Base-by-base conservation (phyloP, 164 flowering plant species). In the Warburgia ugandensis region DNA sequence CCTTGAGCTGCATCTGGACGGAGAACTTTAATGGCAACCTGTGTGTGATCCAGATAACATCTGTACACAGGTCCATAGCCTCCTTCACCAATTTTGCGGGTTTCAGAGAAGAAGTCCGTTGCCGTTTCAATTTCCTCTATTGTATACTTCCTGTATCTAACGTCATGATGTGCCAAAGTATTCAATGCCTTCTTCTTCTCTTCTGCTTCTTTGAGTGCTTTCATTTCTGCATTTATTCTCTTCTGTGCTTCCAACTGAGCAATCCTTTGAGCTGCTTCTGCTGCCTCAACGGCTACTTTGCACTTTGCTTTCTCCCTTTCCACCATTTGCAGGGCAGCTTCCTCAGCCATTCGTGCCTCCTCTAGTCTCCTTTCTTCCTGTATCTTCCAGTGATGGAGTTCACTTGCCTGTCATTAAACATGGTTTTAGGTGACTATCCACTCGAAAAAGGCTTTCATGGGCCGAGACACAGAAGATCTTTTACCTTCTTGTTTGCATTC, bases 1-100 rank as follows among this genome's bases (percentile, higher is more conserved):
- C 94, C 94, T 50, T 81, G 88, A 39, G 94, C 84, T 13, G 88
- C 86, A 62, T 79, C 94, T 9, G 94, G 86, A 16, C 84, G 79
- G 12, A 84, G 71, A 50, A 79, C 86, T 54, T 84, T 84, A 11
- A 84, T 50, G 48, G 94, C 94, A 13, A 74, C 88, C 21, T 66
- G 71, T 14, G 94, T 84, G 49, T 81, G 88, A 60, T 84, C 94
- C 32, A 84, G 60, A 54, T 59, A 38, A 56, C 82, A 66, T 61
- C 58, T 74, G 62, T 66, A 84, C 5, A 84, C 88, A 0, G 94
- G 86, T 23, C 88, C 94, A 52, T 84, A 84, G 16, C 88, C 94
- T 1, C 94, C 94, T 73, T 81, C 88, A 19, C 94, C 94, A 40
- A 84, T 81, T 54, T 84, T 81, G 12, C 75, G 76, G 26, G 66